These are phyloP conservation scores for Anthracocystis setariae DNA, from an alignment of 1,284 basidiomycete species.

Conservation along the genomic window DNA sequence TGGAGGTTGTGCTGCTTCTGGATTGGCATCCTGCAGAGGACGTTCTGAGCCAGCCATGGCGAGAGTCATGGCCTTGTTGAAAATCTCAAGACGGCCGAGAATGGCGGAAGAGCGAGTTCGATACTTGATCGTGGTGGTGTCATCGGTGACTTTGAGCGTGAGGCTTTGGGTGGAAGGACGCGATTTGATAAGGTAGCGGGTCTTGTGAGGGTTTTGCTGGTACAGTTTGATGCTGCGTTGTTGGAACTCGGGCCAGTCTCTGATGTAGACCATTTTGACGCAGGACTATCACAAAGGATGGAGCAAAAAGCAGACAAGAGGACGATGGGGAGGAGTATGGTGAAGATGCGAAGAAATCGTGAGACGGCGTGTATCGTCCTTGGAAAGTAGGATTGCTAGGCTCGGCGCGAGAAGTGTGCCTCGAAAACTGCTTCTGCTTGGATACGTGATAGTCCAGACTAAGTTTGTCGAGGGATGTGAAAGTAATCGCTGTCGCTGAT, in stretches of 20 bases:
- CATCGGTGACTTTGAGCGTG: conserved; percentile 61
- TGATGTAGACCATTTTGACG: conserved; percentile 57
- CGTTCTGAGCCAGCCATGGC: conserved; percentile 73
- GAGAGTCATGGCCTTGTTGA: conserved; percentile 82
- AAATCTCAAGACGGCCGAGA: conserved; percentile 90
- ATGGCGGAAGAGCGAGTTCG: conserved; percentile 91
- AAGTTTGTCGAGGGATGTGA: too few relatives aligned
- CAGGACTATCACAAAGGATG: too few relatives aligned
- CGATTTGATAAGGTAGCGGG: conserved; percentile 58
- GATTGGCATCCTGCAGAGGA: conserved; percentile 37
- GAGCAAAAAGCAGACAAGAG: too few relatives aligned
- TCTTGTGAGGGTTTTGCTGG: conserved; percentile 40
- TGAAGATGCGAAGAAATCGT: too few relatives aligned
- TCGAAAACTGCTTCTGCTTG: too few relatives aligned
- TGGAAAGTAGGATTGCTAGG: too few relatives aligned
- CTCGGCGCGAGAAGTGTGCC: too few relatives aligned
- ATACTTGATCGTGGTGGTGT: conserved; percentile 76
- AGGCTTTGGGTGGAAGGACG: conserved; percentile 48
- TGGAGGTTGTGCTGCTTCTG: conserved; percentile 8
- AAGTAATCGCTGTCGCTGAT: neutral
- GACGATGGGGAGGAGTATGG: too few relatives aligned
- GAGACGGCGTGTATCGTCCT: too few relatives aligned
- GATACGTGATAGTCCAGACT: too few relatives aligned
- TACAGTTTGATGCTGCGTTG: conserved; percentile 52
- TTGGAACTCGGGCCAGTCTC: conserved; percentile 58